Evolutionary conservation across 352 stramenopile species (phyloP), one percentile per base, ranked within the genome.

Genomic region (Phytophthora pseudosyringae): DNA sequence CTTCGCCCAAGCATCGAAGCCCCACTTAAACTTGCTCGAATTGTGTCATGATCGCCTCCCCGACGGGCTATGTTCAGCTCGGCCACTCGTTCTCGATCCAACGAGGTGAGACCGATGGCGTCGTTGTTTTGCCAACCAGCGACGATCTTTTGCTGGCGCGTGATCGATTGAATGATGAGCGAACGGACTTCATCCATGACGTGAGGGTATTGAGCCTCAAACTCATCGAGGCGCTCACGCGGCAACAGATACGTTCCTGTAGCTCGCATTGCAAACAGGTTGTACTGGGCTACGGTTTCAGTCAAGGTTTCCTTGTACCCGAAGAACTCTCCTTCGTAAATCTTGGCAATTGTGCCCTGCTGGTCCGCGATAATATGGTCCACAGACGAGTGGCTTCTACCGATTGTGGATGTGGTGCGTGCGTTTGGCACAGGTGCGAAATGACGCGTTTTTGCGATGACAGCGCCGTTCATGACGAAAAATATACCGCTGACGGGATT

Each of bases 261-360:
- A 4, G 82, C 52, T 18, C 80, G 66, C 43, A 86, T 75, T 0
- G 83, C 83, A 32, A 92, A 90, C 31, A 81, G 70, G 46, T 93
- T 90, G 69, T 93, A 91, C 40, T 81, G 71, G 9, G 85, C 81
- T 3, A 78, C 60, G 5, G 60, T 64, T 41, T 86, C 62, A 10
- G 76, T 91, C 28, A 93, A 57, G 6, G 83, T 78, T 54, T 94
- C 83, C 32, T 91, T 91, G 56, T 94, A 91, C 1, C 81, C 85
- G 33, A 92, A 94, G 59, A 91, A 91, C 51, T 91, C 83, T 4
- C 83, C 81, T 63, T 91, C 78, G 38, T 81, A 89, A 26, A 93
- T 67, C 32, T 80, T 93, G 1, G 83, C 78, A 43, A 90, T 90
- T 5, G 75, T 83, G 3, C 55, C 54, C 6, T 72, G 59, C 0